Percentiles rank a stretch among this genome's conserved stretches.
Evolutionary conservation across 805 yeast genomes (phyloP).

Genomic region (Lachancea cidri): DNA sequence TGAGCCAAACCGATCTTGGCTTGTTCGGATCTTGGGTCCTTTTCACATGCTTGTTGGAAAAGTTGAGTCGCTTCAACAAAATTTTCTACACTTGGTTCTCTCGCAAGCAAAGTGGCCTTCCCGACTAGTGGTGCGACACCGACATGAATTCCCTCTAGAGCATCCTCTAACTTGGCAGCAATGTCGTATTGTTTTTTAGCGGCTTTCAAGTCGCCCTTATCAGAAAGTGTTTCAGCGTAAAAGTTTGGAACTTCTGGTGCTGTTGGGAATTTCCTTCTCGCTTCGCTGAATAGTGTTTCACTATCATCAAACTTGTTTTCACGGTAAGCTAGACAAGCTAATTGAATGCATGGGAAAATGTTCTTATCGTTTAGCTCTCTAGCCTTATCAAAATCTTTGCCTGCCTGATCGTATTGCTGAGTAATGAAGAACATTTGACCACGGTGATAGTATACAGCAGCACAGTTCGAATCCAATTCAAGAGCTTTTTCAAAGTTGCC

Average conservation of each 20-base stretch:
- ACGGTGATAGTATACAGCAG: slow-evolving; percentile 87
- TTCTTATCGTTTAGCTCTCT: slow-evolving; percentile 68
- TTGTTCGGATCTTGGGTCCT: slow-evolving; percentile 85
- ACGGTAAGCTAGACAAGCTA: slow-evolving; percentile 88
- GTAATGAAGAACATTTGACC: slow-evolving; percentile 88
- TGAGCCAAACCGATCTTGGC: slow-evolving; percentile 92
- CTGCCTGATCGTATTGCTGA: slow-evolving; percentile 68
- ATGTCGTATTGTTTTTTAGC: slow-evolving; percentile 83
- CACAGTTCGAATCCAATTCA: slow-evolving; percentile 58
- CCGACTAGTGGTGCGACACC: slow-evolving; percentile 88
- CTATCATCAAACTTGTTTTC: slow-evolving; percentile 50
- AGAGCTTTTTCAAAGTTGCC: slow-evolving; percentile 69
- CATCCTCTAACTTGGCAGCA: slow-evolving; percentile 77
- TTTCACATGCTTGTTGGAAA: slow-evolving; percentile 67
- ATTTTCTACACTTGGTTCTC: slow-evolving; percentile 41
- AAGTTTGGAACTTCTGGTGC: slow-evolving; percentile 91
- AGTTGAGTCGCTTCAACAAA: slow-evolving; percentile 57
- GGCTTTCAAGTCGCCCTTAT: slow-evolving; percentile 61
- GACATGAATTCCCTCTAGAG: slow-evolving; percentile 60
- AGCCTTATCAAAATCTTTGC: slow-evolving; percentile 68
- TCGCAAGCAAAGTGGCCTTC: slow-evolving; percentile 70
- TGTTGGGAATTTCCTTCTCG: slow-evolving; percentile 72
- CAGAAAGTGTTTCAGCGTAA: slow-evolving; percentile 90
- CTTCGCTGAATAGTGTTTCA: slow-evolving; percentile 60
- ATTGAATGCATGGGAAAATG: slow-evolving; percentile 82